These are phyloP conservation scores for Lanmaoa pseudosensibilis DNA, from an alignment of 768 basidiomycete species.

Conservation along the genomic window DNA sequence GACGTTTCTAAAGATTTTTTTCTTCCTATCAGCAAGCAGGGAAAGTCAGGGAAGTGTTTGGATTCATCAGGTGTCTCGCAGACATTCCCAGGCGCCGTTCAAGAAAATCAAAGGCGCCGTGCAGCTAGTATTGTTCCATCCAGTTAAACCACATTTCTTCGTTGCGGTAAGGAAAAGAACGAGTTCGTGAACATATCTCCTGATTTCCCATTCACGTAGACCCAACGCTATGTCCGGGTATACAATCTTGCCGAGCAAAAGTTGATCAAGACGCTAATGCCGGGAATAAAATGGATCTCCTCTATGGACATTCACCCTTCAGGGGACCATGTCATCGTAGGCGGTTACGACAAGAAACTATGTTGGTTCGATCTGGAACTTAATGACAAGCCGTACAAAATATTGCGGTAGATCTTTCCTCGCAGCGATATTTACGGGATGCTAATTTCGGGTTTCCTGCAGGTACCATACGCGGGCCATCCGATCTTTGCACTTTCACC, in stretches of 20 bases:
- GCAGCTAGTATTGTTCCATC: conserved; percentile 94
- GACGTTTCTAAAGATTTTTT: conserved; percentile 11
- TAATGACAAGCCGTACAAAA: conserved; percentile 95
- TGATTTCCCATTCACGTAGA: conserved; percentile 47
- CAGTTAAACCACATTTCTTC: conserved; percentile 92
- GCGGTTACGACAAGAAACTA: conserved; percentile 95
- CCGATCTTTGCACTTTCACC: conserved; percentile 91
- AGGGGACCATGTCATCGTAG: conserved; percentile 95
- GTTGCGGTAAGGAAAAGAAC: conserved; percentile 73
- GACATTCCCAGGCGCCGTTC: conserved; percentile 98
- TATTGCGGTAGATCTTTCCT: conserved; percentile 64
- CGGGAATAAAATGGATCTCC: conserved; percentile 98
- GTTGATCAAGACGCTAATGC: conserved; percentile 87
- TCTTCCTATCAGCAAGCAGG: conserved; percentile 48
- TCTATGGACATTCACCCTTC: conserved; percentile 96
- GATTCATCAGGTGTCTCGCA: conserved; percentile 92
- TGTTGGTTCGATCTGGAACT: conserved; percentile 99
- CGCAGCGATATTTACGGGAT: not conserved
- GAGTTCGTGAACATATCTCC: conserved; percentile 11
- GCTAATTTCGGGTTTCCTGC: conserved; percentile 11
- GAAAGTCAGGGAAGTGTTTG: conserved; percentile 83
- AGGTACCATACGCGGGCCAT: conserved; percentile 95
- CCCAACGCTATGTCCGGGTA: conserved; percentile 92
- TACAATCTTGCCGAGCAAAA: conserved; percentile 96
- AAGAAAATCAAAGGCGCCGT: conserved; percentile 90